Evolutionary conservation across 495 filamentous ascomycete species (phyloP), one percentile per base, ranked within the genome.

Genomic region (Daldinia concentrica): DNA sequence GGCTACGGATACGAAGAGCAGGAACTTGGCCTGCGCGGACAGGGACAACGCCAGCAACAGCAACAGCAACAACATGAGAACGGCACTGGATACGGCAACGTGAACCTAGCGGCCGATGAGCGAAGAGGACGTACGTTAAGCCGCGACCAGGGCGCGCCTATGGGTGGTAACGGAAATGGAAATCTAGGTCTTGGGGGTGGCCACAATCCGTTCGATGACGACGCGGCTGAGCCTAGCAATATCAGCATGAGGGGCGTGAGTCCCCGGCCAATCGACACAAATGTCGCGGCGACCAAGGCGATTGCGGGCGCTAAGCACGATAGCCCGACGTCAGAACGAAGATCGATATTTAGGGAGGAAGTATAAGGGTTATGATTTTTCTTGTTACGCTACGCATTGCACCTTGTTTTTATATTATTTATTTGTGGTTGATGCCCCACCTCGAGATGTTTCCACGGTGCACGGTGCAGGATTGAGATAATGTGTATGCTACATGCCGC

Each of bases 1-100:
- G 78, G 79, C 0, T 76, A 74, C 24, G 80, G 81, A 14, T 87
- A 90, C 65, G 84, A 92, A 67, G 90, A 91, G 79, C 85, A 89
- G 71, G 90, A 92, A 77, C 75, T 87, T 7, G 84, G 83, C 0
- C 59, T 82, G 36, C 79, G 76, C 48, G 73, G 69, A 32, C 71
- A 71, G 1, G 39, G 29, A 30, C 48, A 30, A 2, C 39, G 43
- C 6, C 52, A 29, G 6, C 8, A 55, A 41, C 52, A 63, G 48
- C 17, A 65, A 62, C 43, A 77, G 68, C n/a, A 56, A 71, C 50
- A 34, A 57, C 39, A 68, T 27, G 50, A 12, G 50, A 66, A 72
- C 14, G 74, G 82, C 56, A 79, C 81, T 66, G 74, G 77, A 15
- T 80, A 83, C 62, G 86, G 86, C 66, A 81, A 81, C 68, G 80